phyloP scores from a whole-genome alignment of 495 filamentous ascomycete species.

The Podospora appendiculata region DNA sequence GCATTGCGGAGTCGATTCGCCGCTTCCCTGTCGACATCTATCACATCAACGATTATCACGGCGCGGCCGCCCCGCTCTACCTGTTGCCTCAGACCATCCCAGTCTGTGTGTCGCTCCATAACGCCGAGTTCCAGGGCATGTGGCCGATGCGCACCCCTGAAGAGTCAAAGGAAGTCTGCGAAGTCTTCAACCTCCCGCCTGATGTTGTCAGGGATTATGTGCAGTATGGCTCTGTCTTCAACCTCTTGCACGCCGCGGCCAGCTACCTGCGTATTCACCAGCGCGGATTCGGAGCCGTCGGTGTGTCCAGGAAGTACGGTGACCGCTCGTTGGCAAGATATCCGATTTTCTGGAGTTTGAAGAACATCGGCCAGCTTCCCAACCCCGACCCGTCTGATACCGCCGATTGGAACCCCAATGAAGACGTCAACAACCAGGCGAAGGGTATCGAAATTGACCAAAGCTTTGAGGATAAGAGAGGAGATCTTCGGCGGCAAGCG shows the following conservation, averaged over 20 bases:
- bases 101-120: constrained; percentile 42
- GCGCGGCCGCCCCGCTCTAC: constrained; percentile 63
- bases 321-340: constrained; percentile 68
- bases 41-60: constrained; percentile 79
- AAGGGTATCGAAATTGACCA: constrained; percentile 49
- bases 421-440: constrained; percentile 31
- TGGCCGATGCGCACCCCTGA: constrained; percentile 67
- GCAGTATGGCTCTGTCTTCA: constrained; percentile 66
- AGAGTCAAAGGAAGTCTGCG: constrained; percentile 61
- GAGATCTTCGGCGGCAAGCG: constrained; percentile 55
- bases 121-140: constrained; percentile 68
- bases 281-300: constrained; percentile 67
- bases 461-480: constrained; percentile 49
- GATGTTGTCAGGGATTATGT: constrained; percentile 48
- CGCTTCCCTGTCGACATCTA: constrained; percentile 63
- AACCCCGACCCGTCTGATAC: constrained; percentile 74
- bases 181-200: constrained; percentile 56
- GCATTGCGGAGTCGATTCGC: constrained; percentile 55
- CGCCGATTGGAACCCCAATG: constrained; percentile 54
- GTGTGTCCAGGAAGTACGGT: constrained; percentile 68
- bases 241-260: constrained; percentile 64
- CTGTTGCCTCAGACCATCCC: constrained; percentile 56
- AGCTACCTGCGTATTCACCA: constrained; percentile 71
- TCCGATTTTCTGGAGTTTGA: constrained; percentile 71
- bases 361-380: constrained; percentile 61